A percentile compares a stretch with the other conserved stretches of the same genome.
These are phyloP conservation scores for Crucibulum laeve DNA, from an alignment of 768 basidiomycete genomes.

Conservation along the genomic window DNA sequence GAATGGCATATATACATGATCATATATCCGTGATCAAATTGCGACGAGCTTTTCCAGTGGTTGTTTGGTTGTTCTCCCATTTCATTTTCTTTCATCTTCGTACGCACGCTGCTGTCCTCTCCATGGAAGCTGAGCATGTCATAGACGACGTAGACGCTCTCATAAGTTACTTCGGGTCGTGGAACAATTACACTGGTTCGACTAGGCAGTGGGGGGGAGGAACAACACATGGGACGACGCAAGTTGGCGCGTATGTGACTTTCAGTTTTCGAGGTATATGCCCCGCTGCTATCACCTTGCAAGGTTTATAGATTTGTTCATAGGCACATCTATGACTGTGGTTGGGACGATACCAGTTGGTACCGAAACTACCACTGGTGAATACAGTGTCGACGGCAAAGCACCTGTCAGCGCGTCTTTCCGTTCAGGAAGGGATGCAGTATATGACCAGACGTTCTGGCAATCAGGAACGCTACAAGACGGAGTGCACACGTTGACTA, in stretches of 20 bases:
- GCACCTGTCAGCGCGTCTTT: background rate
- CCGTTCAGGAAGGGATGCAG: background rate
- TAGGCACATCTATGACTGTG: background rate
- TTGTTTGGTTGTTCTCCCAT: too few relatives aligned
- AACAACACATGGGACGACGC: background rate
- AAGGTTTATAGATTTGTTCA: background rate
- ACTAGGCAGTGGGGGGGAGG: background rate
- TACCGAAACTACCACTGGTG: background rate
- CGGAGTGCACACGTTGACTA: background rate
- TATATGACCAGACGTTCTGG: background rate
- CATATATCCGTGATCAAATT: too few relatives aligned
- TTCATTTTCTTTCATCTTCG: too few relatives aligned
- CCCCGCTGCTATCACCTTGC: background rate
- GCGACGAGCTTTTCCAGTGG: too few relatives aligned
- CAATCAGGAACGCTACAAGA: background rate
- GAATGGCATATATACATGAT: too few relatives aligned
- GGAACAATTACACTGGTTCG: background rate
- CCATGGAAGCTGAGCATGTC: too few relatives aligned
- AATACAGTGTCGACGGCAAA: background rate
- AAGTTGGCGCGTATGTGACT: conserved; percentile 1
- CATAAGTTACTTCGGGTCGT: background rate
- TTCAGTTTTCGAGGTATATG: conserved; percentile 1
- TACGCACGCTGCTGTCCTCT: too few relatives aligned
- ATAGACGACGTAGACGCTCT: background rate
- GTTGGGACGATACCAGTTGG: background rate